These are phyloP conservation scores for Leishmania braziliensis DNA, from an alignment of 208 protist species.

Conservation along the genomic window DNA sequence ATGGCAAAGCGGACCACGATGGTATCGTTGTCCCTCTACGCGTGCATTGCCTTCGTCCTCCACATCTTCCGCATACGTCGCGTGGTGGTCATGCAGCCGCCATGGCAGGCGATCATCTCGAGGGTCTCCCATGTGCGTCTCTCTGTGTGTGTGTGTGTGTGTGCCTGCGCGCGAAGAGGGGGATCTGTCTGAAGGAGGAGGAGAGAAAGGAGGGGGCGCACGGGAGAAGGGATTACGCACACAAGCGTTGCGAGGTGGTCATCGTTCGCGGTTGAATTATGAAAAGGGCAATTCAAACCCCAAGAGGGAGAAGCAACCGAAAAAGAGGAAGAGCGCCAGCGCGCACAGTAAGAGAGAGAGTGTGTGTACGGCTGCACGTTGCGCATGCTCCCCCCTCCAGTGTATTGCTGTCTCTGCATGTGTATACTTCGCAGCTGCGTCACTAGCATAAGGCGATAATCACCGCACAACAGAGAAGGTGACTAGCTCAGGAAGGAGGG, in stretches of 20 bases:
- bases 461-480: no score
- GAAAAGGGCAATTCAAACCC: background rate
- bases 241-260: background rate
- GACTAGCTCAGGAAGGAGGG: no score
- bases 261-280: background rate
- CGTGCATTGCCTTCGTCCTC: background rate
- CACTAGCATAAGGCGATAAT: no score
- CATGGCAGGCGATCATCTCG: background rate
- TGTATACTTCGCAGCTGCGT: no score
- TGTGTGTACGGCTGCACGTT: background rate
- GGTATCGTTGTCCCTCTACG: background rate
- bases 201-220: background rate
- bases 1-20: background rate
- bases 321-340: background rate
- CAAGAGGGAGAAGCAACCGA: background rate
- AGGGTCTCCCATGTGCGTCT: background rate
- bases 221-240: background rate
- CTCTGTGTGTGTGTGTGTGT: background rate
- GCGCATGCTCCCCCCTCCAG: no score
- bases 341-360: background rate
- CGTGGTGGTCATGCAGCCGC: background rate
- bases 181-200: background rate
- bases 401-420: no score
- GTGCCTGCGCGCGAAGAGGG: background rate
- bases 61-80: background rate